phyloP scores from a whole-genome alignment of 805 yeast genomes.

The Pichia scutulata region DNA sequence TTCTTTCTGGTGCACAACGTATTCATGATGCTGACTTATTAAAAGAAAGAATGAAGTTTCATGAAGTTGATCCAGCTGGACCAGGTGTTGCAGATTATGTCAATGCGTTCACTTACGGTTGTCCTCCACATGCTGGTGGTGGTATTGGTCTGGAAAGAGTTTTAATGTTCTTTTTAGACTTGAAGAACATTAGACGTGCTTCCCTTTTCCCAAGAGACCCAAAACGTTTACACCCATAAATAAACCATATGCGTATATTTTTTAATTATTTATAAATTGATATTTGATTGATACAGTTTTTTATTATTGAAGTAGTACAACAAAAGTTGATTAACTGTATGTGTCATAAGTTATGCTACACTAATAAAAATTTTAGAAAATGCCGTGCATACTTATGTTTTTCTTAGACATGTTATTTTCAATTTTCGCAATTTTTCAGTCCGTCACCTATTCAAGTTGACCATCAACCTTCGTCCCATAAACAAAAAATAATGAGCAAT shows the following conservation, averaged over 20 bases:
- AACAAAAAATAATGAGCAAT: background rate
- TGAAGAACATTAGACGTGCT: constrained; percentile 98
- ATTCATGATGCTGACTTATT: constrained; percentile 87
- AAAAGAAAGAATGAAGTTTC: constrained; percentile 71
- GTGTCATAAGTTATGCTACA: no score
- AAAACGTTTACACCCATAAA: constrained; percentile 79
- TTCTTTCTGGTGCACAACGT: constrained; percentile 99
- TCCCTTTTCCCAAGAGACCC: constrained; percentile 99
- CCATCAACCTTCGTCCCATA: no score
- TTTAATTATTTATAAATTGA: background rate
- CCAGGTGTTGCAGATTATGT: constrained; percentile 88
- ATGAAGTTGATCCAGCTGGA: constrained; percentile 70
- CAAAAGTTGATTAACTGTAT: no score
- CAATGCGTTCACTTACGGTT: constrained; percentile 88
- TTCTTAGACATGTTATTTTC: no score
- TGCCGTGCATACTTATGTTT: background rate
- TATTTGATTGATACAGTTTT: background rate
- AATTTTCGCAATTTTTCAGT: background rate
- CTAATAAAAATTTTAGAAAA: no score
- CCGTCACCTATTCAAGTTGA: background rate
- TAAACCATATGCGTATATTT: background rate
- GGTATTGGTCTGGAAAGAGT: constrained; percentile 99
- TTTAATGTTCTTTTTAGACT: constrained; percentile 93
- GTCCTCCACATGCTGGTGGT: constrained; percentile 99
- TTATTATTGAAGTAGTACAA: no score